phyloP scores from a whole-genome alignment of 495 filamentous ascomycete species.

The Penicillium pulvis region DNA sequence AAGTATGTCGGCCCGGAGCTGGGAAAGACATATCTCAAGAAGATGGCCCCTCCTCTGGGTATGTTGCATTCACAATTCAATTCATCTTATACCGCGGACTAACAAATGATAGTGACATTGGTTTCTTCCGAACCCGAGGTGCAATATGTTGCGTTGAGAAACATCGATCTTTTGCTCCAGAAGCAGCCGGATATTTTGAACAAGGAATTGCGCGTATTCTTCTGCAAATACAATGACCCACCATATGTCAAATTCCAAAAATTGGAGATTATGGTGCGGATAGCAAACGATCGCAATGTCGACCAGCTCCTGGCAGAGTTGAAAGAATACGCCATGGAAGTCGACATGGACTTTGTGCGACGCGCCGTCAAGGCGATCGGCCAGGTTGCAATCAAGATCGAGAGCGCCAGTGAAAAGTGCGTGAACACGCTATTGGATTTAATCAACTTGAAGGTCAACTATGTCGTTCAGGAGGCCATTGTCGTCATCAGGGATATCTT shows the following conservation, averaged over 20 bases:
- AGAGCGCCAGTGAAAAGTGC: conserved; percentile 88
- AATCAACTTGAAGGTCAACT: conserved; percentile 97
- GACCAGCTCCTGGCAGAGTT: conserved; percentile 92
- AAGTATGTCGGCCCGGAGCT: conserved; percentile 75
- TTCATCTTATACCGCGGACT: conserved; percentile 25
- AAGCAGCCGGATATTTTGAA: conserved; percentile 94
- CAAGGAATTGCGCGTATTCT: conserved; percentile 97
- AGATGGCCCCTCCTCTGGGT: conserved; percentile 98
- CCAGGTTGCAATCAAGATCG: conserved; percentile 98
- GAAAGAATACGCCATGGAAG: conserved; percentile 96
- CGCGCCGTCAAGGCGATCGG: conserved; percentile 93
- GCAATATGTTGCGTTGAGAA: conserved; percentile 93
- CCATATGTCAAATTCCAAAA: conserved; percentile 98
- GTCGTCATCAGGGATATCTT: conserved; percentile 99
- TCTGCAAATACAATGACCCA: conserved; percentile 99
- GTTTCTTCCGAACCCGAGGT: conserved; percentile 96
- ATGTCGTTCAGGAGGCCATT: conserved; percentile 97
- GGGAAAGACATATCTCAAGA: conserved; percentile 81
- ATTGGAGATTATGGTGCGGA: conserved; percentile 98
- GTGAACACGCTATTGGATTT: conserved; percentile 92
- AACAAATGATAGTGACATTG: conserved; percentile 70
- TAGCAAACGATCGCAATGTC: conserved; percentile 96
- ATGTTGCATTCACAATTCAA: conserved; percentile 19
- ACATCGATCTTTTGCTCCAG: conserved; percentile 93
- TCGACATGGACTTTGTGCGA: conserved; percentile 98